Conservation (phyloP, 2,329 filamentous ascomycete genomes). For the Arthroderma sp. region DNA sequence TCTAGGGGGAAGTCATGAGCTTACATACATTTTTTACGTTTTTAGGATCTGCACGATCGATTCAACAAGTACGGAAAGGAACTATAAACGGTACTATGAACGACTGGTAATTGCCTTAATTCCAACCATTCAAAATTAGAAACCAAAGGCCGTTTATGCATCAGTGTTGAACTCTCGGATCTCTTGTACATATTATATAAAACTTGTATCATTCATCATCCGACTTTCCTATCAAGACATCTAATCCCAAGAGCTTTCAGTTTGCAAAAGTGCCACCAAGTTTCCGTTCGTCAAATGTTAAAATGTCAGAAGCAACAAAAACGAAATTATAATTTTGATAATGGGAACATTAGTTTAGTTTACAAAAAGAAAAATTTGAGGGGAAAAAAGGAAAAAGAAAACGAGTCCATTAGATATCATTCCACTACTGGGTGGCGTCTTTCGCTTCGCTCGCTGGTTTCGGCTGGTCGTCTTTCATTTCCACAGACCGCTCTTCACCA, state of each 20-base stretch:
- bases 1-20: neutral
- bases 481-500: constrained; percentile 25
- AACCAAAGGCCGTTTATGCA: too few species aligned
- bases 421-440: constrained; percentile 29
- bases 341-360: neutral
- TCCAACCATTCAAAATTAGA: too few species aligned
- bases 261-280: too few species aligned
- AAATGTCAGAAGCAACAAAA: constrained; percentile 1
- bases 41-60: constrained; percentile 76
- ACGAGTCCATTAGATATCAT: constrained; percentile 7
- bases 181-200: too few species aligned
- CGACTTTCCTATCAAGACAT: too few species aligned
- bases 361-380: constrained; percentile 8
- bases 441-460: constrained; percentile 36
- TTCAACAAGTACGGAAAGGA: constrained; percentile 99
- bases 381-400: constrained; percentile 1
- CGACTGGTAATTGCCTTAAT: too few species aligned
- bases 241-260: too few species aligned
- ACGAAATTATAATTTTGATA: neutral
- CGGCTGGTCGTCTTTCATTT: constrained; percentile 25
- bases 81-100: constrained; percentile 26
- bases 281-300: neutral
- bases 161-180: too few species aligned
- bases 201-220: too few species aligned
- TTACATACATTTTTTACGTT: neutral